phyloP scores from a whole-genome alignment of 108 stramenopile genomes.

The Fragilariopsis cylindrus region DNA sequence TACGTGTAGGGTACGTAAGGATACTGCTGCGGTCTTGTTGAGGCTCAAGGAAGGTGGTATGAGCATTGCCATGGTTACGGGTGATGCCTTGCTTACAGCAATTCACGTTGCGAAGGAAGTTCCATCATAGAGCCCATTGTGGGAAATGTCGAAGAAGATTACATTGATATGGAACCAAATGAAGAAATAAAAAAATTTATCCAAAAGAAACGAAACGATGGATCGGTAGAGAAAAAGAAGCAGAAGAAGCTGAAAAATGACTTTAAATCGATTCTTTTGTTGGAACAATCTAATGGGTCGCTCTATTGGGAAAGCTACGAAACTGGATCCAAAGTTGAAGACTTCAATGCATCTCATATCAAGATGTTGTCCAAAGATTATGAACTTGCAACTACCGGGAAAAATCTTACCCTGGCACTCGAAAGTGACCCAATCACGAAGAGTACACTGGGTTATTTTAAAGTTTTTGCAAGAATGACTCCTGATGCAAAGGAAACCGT shows the following conservation, averaged over 20 bases:
- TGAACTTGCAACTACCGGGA: conserved; percentile 89
- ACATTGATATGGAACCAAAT: conserved; percentile 45
- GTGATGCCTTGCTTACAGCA: conserved; percentile 94
- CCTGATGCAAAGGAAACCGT: conserved; percentile 97
- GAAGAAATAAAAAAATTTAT: conserved; percentile 62
- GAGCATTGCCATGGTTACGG: conserved; percentile 94
- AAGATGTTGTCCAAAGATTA: conserved; percentile 64
- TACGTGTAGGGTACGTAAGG: conserved; percentile 91
- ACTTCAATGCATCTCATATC: conserved; percentile 60
- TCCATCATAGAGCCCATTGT: conserved; percentile 57
- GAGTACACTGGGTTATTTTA: conserved; percentile 76
- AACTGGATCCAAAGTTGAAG: conserved; percentile 52
- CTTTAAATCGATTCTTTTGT: conserved; percentile 73
- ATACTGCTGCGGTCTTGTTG: conserved; percentile 78
- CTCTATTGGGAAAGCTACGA: conserved; percentile 91
- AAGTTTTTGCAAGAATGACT: conserved; percentile 95
- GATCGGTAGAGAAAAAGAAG: neutral
- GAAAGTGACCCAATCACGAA: conserved; percentile 69
- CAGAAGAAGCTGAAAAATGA: conserved; percentile 25
- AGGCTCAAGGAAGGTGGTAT: conserved; percentile 89
- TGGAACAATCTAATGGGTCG: conserved; percentile 51
- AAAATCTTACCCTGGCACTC: conserved; percentile 70
- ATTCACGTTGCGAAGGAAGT: conserved; percentile 96
- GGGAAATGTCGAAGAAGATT: conserved; percentile 25
- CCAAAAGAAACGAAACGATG: conserved; percentile 35